Percentiles rank a stretch among this genome's conserved stretches.
Conservation (phyloP, 1,139 yeast species). For the Kodamaea suecica region DNA sequence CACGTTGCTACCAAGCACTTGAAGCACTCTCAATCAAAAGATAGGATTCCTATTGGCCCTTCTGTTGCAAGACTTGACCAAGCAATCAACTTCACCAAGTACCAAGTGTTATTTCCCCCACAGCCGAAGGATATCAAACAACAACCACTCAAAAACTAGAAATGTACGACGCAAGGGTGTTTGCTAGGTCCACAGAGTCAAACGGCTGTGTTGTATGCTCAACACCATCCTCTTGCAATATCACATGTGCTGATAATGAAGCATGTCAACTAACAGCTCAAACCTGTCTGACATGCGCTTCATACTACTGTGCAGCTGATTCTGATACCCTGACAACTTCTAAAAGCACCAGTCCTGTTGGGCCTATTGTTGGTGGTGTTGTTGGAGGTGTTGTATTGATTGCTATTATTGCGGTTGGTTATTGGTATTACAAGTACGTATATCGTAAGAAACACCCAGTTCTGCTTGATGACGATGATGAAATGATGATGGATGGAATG, state of each 20-base stretch:
- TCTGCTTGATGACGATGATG: constrained; percentile 17
- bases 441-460: constrained; percentile 21
- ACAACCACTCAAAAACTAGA: no score
- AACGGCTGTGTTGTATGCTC: constrained; percentile 54
- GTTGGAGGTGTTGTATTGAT: constrained; percentile 45
- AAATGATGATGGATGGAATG: constrained; percentile 14
- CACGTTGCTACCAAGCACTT: no score
- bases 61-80: no score
- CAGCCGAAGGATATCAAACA: no score
- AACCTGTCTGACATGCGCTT: constrained; percentile 58
- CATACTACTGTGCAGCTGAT: constrained; percentile 45
- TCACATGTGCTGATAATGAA: constrained; percentile 51
- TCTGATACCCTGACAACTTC: constrained; percentile 6
- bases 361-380: constrained; percentile 67
- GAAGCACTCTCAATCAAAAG: no score
- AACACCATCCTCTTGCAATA: constrained; percentile 40
- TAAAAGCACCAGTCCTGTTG: constrained; percentile 27
- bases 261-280: constrained; percentile 51
- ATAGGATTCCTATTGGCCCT: no score
- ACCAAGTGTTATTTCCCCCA: no score
- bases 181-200: constrained; percentile 14
- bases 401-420: constrained; percentile 27
- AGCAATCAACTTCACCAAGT: no score
- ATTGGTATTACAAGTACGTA: constrained; percentile 29
- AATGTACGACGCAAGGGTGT: background rate